These are phyloP conservation scores for Auriscalpium microsporum DNA, from an alignment of 768 basidiomycete species.

Conservation along the genomic window DNA sequence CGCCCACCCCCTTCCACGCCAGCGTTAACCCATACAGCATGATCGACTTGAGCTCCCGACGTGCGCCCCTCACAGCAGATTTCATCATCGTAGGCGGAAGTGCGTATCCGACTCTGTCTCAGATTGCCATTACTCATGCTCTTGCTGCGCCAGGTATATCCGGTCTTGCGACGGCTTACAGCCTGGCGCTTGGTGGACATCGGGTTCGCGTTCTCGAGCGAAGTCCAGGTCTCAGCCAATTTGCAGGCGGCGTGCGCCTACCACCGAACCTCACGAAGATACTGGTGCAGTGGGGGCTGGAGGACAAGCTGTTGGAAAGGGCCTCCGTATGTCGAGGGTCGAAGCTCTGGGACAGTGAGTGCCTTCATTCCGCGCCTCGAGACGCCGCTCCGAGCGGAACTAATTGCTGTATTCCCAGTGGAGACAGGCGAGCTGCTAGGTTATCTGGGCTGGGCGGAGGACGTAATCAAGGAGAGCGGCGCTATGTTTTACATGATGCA, in stretches of 20 bases:
- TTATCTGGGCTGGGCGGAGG: conserved; percentile 6
- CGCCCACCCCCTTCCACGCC: neutral
- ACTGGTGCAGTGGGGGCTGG: conserved; percentile 12
- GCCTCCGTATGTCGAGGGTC: neutral
- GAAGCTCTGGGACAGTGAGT: conserved; percentile 11
- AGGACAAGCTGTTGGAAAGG: conserved; percentile 7
- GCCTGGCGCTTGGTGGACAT: conserved; percentile 11
- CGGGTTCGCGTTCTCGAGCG: conserved; percentile 12
- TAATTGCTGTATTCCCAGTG: conserved; percentile 3
- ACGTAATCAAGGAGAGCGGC: conserved; percentile 11
- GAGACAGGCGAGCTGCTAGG: conserved; percentile 9
- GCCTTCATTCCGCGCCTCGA: neutral
- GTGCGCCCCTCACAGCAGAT: conserved; percentile 6
- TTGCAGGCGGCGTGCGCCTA: conserved; percentile 8
- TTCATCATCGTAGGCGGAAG: conserved; percentile 14
- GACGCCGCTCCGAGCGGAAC: neutral
- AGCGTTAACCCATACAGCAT: neutral
- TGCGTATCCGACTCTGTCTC: neutral
- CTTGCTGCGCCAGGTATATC: conserved; percentile 7
- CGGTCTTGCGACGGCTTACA: conserved; percentile 12
- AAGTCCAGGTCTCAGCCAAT: neutral
- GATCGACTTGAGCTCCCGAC: neutral
- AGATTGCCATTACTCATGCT: neutral
- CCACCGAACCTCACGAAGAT: conserved; percentile 13
- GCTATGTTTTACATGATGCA: conserved; percentile 10